Percentiles rank a stretch among this genome's conserved stretches.
Evolutionary conservation across 176 grass and related monocot genomes (phyloP).

Genomic region (Aegilops sharonensis): DNA sequence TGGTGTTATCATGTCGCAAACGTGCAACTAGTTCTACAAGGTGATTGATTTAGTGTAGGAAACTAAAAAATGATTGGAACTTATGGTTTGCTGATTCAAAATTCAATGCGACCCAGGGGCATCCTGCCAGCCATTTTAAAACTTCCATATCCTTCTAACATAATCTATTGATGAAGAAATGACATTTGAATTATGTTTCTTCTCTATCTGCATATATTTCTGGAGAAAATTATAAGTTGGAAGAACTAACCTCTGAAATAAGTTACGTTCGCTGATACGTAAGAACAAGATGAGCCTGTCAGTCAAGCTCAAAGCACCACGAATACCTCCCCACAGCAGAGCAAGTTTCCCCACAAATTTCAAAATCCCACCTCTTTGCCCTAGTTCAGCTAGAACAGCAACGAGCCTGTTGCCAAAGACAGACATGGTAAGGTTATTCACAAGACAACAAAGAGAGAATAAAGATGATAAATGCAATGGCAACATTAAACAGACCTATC

Average conservation of each 20-base stretch:
- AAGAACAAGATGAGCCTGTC: conserved; percentile 90
- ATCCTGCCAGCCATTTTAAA: not conserved
- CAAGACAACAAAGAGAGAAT: not conserved
- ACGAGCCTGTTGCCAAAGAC: conserved; percentile 66
- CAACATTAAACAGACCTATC: conserved; percentile 63
- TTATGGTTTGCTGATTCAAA: not conserved
- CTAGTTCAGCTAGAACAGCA: conserved; percentile 87
- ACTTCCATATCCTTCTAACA: not conserved
- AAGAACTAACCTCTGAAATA: conserved; percentile 76
- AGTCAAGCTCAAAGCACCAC: conserved; percentile 94
- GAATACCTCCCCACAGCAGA: conserved; percentile 94
- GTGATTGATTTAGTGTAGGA: not conserved
- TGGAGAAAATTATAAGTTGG: conserved; percentile 9
- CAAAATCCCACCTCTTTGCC: conserved; percentile 87
- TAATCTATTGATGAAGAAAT: conserved; percentile 8
- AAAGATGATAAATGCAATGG: not conserved
- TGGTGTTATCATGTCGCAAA: not conserved
- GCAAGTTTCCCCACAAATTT: conserved; percentile 85
- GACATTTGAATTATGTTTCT: not conserved
- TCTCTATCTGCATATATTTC: not conserved
- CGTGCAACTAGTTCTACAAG: not conserved
- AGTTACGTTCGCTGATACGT: conserved; percentile 70
- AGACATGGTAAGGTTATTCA: conserved; percentile 8
- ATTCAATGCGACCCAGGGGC: not conserved
- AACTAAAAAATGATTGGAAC: not conserved